Conservation (phyloP, 2,329 filamentous ascomycete genomes). For the Hypomyces perniciosus region DNA sequence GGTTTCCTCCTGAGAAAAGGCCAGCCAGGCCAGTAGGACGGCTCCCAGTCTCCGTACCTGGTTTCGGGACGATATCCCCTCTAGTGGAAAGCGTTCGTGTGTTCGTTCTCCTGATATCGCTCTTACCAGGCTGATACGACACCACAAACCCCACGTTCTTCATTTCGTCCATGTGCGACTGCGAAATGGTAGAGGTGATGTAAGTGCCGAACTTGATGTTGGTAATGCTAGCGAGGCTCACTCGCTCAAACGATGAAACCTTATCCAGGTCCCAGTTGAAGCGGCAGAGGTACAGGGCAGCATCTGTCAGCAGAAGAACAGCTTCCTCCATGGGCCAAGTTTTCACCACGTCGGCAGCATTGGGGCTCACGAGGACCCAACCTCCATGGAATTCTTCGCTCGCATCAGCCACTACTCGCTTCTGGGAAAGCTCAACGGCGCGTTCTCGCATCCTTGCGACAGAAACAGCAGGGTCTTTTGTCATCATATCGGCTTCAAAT, state of each 20-base stretch:
- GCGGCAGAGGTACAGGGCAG: constrained; percentile 79
- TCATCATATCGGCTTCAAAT: constrained; percentile 91
- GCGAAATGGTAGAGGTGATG: constrained; percentile 79
- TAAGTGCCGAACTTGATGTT: constrained; percentile 77
- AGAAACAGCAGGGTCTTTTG: constrained; percentile 83
- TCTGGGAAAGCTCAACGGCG: constrained; percentile 83
- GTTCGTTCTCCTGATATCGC: constrained; percentile 72
- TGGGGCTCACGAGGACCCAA: constrained; percentile 81
- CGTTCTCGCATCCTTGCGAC: constrained; percentile 77
- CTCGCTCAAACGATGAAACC: constrained; percentile 82
- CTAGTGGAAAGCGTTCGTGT: constrained; percentile 69
- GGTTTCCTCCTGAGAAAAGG: constrained; percentile 34
- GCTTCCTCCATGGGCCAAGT: constrained; percentile 79
- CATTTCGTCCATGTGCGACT: constrained; percentile 67
- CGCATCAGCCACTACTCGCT: constrained; percentile 78
- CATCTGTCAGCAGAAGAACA: constrained; percentile 78
- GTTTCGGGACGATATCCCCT: constrained; percentile 25
- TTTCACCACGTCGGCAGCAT: constrained; percentile 60
- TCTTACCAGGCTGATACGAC: constrained; percentile 64
- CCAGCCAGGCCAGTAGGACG: constrained; percentile 31
- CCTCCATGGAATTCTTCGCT: constrained; percentile 79
- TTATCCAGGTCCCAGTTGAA: constrained; percentile 97
- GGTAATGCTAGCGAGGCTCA: constrained; percentile 68
- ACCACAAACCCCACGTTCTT: constrained; percentile 82
- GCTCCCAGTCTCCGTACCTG: constrained; percentile 16